Percentiles rank a stretch among this genome's conserved stretches.
Evolutionary conservation across 148 eudicot genomes (phyloP).

Genomic region (Camellia granthamiana): DNA sequence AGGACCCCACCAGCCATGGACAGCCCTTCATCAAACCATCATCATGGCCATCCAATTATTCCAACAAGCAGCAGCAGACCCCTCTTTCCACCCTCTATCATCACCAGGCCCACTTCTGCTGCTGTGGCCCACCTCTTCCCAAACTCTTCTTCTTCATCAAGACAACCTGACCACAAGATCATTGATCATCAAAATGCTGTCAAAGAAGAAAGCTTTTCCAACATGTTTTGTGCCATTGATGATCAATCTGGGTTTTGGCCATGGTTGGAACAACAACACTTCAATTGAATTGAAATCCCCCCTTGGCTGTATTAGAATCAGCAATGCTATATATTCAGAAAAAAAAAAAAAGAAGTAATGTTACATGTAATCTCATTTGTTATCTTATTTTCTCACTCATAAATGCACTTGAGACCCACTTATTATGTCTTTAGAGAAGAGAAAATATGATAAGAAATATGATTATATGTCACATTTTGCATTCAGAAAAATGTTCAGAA

Average conservation of each 20-base stretch:
- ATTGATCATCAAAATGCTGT: constrained; percentile 27
- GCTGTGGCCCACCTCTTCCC: constrained; percentile 50
- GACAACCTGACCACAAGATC: not conserved
- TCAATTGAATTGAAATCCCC: constrained; percentile 37
- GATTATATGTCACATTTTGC: too few relatives aligned
- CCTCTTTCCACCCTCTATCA: constrained; percentile 58
- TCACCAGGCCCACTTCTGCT: constrained; percentile 43
- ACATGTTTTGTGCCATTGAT: constrained; percentile 77
- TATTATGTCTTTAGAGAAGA: too few relatives aligned
- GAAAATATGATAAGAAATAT: too few relatives aligned
- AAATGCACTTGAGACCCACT: too few relatives aligned
- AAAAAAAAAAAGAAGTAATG: too few relatives aligned
- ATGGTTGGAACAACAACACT: constrained; percentile 85
- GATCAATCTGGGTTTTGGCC: constrained; percentile 92
- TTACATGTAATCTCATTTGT: too few relatives aligned
- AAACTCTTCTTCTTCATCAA: constrained; percentile 31
- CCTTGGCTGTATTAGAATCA: not conserved
- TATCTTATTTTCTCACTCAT: too few relatives aligned
- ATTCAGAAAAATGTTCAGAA: too few relatives aligned
- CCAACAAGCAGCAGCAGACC: constrained; percentile 22
- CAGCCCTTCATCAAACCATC: constrained; percentile 46
- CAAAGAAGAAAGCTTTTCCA: constrained; percentile 76
- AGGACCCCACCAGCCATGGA: constrained; percentile 50
- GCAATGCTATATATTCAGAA: too few relatives aligned
- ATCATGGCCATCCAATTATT: not conserved